Conservation (phyloP, 1,139 yeast species). For the Hyphopichia buzzinii region DNA sequence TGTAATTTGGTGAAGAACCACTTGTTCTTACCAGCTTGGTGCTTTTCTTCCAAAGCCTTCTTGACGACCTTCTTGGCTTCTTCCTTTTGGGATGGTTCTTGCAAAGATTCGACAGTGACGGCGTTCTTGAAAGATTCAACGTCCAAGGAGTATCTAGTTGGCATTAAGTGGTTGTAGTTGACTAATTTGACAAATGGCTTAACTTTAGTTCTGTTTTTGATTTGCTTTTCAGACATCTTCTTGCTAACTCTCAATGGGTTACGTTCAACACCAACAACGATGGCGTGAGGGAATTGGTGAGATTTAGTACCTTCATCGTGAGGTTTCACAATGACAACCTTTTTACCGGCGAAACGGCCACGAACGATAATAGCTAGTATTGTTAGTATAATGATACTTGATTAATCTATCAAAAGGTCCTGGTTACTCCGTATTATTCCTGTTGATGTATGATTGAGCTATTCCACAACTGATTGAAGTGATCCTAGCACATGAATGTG, state of each 20-base stretch:
- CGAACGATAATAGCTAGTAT: slow-evolving; percentile 94
- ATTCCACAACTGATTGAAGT: too few species aligned
- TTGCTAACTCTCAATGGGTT: slow-evolving; percentile 97
- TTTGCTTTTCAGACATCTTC: slow-evolving; percentile 93
- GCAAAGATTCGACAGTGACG: slow-evolving; percentile 90
- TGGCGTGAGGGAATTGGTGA: slow-evolving; percentile 99
- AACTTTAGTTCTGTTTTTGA: slow-evolving; percentile 95
- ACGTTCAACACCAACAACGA: slow-evolving; percentile 99
- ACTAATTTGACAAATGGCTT: slow-evolving; percentile 99
- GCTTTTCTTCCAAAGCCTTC: slow-evolving; percentile 99
- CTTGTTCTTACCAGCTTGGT: slow-evolving; percentile 99
- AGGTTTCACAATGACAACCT: slow-evolving; percentile 98
- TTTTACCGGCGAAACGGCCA: slow-evolving; percentile 99
- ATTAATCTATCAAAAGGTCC: too few species aligned
- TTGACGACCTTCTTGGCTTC: slow-evolving; percentile 99
- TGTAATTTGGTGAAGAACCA: slow-evolving; percentile 99
- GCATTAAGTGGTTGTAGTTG: slow-evolving; percentile 99
- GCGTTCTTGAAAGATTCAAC: slow-evolving; percentile 92
- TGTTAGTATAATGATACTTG: slow-evolving; percentile 38
- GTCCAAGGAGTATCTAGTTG: slow-evolving; percentile 99
- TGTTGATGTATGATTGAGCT: too few species aligned
- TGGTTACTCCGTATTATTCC: too few species aligned
- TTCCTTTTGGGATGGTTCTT: slow-evolving; percentile 98
- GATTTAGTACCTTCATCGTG: slow-evolving; percentile 99
- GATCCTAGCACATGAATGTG: too few species aligned